These are phyloP conservation scores for Picea glauca DNA, from an alignment of 75 land plant species.

Conservation along the genomic window DNA sequence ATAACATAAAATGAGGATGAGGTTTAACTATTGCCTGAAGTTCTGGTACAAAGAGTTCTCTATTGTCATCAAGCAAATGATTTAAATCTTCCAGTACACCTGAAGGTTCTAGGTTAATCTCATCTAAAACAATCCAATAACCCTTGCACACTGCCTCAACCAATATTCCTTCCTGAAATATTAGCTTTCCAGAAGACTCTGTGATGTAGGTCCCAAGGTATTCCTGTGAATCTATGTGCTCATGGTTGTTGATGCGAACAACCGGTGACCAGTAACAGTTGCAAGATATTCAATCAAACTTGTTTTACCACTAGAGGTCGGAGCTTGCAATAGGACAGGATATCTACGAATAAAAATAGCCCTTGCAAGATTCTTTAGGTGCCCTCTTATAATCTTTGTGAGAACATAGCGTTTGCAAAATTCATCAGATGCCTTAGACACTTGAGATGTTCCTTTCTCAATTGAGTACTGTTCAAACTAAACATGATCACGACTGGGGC, in stretches of 20 bases:
- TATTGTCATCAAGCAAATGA: no score
- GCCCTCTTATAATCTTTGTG: conserved; percentile 63
- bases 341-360: no score
- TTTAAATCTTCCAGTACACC: no score
- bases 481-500: conserved; percentile 26
- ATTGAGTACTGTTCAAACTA: conserved; percentile 50
- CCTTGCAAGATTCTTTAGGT: conserved; percentile 59
- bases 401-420: conserved; percentile 55
- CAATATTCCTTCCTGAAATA: conserved; percentile 87
- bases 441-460: conserved; percentile 17
- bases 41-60: no score
- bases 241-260: conserved; percentile 99
- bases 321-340: conserved; percentile 73
- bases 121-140: no score
- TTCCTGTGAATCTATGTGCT: conserved; percentile 25
- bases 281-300: conserved; percentile 38
- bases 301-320: conserved; percentile 99
- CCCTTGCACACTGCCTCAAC: no score
- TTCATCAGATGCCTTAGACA: conserved; percentile 18
- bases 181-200: conserved; percentile 74
- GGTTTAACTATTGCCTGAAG: no score
- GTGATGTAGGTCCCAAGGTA: conserved; percentile 88
- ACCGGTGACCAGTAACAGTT: conserved; percentile 72
- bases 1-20: no score
- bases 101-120: no score